Conservation (phyloP, 768 basidiomycete species). For the Mycena sanguinolenta region DNA sequence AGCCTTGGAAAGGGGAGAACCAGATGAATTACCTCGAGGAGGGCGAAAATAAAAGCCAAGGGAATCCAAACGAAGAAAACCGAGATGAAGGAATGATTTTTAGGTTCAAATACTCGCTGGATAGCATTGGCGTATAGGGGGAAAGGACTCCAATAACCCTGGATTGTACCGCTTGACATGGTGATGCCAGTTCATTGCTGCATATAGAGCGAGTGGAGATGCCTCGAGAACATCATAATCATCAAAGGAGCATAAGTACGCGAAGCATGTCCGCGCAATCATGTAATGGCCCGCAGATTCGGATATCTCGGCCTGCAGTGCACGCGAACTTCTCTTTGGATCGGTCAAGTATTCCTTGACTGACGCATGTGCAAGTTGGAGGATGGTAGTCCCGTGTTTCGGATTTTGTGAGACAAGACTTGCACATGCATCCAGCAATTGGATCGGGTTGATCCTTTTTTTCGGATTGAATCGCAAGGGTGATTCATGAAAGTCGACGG, state of each 20-base stretch:
- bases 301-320: neutral
- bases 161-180: neutral
- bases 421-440: neutral
- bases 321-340: conserved; percentile 3
- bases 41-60: neutral
- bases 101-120: neutral
- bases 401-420: neutral
- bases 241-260: conserved; percentile 9
- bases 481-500: conserved; percentile 30
- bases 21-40: conserved; percentile 4
- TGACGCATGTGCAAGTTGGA: neutral
- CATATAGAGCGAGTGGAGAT: conserved; percentile 7
- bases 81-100: neutral
- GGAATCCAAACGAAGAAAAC: neutral
- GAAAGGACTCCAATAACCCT: neutral
- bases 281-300: neutral
- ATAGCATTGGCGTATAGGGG: neutral
- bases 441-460: neutral
- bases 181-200: neutral
- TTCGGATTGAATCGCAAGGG: conserved; percentile 24
- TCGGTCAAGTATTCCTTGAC: too few species aligned
- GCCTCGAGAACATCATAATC: neutral
- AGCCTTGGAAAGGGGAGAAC: conserved; percentile 3
- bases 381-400: neutral
- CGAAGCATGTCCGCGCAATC: conserved; percentile 1